A percentile compares a stretch with the other conserved stretches of the same genome.
Conservation (phyloP, 1,139 yeast species). For the Geotrichum reessii region DNA sequence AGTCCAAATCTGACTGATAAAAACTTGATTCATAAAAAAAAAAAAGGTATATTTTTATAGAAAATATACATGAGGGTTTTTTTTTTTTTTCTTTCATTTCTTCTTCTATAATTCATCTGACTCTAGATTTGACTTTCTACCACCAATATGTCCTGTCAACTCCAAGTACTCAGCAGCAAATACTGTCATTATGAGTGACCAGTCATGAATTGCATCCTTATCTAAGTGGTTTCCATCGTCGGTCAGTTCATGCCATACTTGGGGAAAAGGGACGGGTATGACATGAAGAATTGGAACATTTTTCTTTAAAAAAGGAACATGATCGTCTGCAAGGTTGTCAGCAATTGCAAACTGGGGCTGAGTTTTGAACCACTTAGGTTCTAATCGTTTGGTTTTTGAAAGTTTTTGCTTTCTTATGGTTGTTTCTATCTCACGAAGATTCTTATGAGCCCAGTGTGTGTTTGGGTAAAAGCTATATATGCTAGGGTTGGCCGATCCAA, state of each 20-base stretch:
- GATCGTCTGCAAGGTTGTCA: constrained; percentile 48
- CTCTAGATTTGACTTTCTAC: neutral
- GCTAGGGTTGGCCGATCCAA: constrained; percentile 40
- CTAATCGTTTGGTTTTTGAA: constrained; percentile 3
- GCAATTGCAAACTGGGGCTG: constrained; percentile 24
- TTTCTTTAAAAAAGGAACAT: constrained; percentile 44
- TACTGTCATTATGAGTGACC: constrained; percentile 35
- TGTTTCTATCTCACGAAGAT: constrained; percentile 32
- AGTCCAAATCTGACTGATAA: neutral
- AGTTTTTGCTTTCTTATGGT: constrained; percentile 19
- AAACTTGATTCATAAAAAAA: neutral
- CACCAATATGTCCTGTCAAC: constrained; percentile 21
- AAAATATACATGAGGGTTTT: neutral
- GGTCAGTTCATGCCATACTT: constrained; percentile 45
- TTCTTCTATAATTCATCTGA: neutral
- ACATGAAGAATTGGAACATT: constrained; percentile 48
- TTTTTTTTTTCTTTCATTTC: too few species aligned
- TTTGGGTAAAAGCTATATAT: constrained; percentile 45
- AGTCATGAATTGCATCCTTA: constrained; percentile 34
- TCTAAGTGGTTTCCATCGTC: constrained; percentile 38
- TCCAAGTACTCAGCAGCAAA: constrained; percentile 36
- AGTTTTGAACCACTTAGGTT: constrained; percentile 10
- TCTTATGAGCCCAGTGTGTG: constrained; percentile 40
- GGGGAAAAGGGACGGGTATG: constrained; percentile 48
- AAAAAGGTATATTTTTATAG: neutral